These are phyloP conservation scores for Nymphaea colorata DNA, from an alignment of 164 flowering plant species.

Conservation along the genomic window DNA sequence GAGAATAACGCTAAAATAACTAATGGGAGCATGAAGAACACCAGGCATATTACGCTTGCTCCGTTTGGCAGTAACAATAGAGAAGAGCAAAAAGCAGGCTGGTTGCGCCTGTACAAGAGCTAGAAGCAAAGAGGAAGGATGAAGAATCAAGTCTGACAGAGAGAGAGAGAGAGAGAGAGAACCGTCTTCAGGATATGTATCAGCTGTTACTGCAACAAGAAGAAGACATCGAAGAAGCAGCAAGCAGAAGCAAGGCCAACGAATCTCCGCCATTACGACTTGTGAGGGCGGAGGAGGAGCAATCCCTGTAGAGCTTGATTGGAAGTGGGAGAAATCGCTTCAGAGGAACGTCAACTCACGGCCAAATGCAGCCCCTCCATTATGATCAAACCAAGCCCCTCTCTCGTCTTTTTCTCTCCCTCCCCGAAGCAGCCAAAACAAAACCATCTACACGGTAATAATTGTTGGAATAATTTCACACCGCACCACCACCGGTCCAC, in stretches of 20 bases:
- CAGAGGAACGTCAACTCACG: too few relatives aligned
- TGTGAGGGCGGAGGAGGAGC: neutral
- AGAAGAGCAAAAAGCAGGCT: too few relatives aligned
- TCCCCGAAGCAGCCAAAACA: neutral
- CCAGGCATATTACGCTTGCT: too few relatives aligned
- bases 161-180: neutral
- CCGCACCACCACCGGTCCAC: neutral
- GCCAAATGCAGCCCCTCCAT: neutral
- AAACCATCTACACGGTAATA: neutral
- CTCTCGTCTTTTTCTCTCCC: neutral
- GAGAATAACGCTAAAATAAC: too few relatives aligned
- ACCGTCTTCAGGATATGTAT: constrained; percentile 10
- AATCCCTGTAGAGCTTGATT: neutral
- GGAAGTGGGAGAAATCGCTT: too few relatives aligned
- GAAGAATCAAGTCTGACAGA: neutral
- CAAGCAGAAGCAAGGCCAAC: neutral
- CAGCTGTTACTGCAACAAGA: neutral
- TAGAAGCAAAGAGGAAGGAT: neutral
- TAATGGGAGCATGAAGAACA: too few relatives aligned
- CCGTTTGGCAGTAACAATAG: too few relatives aligned
- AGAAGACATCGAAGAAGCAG: neutral
- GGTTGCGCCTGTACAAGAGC: neutral
- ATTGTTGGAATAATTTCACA: neutral
- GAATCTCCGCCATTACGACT: neutral
- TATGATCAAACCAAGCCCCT: neutral